Conservation (phyloP, 2,329 filamentous ascomycete genomes). For the Chalaropsis thielavioides region DNA sequence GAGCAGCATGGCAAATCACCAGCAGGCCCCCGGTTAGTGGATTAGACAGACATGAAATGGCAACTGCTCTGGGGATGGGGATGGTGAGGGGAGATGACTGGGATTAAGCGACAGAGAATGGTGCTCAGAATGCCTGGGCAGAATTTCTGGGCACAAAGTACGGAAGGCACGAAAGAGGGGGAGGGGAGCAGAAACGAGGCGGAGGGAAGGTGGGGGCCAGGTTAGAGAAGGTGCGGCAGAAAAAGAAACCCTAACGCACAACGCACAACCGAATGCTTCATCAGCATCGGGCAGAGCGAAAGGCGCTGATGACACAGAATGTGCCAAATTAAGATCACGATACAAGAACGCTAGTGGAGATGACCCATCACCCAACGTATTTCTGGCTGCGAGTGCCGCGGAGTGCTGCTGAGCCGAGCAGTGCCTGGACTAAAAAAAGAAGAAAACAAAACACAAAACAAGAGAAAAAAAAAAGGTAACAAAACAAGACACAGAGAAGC, state of each 20-base stretch:
- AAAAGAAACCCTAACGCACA: background rate
- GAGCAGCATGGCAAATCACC: background rate
- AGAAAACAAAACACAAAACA: background rate
- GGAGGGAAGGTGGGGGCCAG: background rate
- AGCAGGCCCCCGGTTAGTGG: background rate
- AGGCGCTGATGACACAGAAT: background rate
- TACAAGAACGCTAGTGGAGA: background rate
- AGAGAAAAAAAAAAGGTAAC: background rate
- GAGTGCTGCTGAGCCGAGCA: background rate
- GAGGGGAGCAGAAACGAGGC: background rate
- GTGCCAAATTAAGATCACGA: slow-evolving; percentile 1
- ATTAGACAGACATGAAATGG: background rate
- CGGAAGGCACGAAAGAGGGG: background rate
- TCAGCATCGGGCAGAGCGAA: background rate
- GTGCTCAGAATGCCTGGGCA: too few species aligned
- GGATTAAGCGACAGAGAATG: background rate
- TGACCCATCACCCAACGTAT: background rate
- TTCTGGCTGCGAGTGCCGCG: background rate
- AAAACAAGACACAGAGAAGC: background rate
- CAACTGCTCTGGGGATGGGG: too few species aligned
- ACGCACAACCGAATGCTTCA: background rate
- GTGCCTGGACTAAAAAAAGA: background rate
- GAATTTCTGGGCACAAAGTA: too few species aligned
- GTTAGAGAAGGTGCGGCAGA: background rate
- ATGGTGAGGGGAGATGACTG: too few species aligned